Evolutionary conservation across 2,329 filamentous ascomycete species (phyloP), one percentile per base, ranked within the genome.

Genomic region (Colletotrichum lupini): DNA sequence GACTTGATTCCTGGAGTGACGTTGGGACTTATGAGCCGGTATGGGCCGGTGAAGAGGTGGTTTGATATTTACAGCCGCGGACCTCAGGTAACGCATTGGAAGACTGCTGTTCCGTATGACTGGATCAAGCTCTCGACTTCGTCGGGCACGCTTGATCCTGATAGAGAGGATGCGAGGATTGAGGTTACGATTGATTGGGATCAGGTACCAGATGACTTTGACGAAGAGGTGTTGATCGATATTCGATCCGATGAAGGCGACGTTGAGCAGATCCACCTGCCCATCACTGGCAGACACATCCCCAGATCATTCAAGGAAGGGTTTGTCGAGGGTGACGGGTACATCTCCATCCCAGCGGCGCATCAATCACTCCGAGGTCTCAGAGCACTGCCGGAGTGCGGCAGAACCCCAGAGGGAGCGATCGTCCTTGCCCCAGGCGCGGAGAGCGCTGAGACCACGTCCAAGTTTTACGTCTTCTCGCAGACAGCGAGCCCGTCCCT

Each of bases 191-290:
- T 83, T 32, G 78, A 82, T 52, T 83, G 82, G 82, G 22, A 77
- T 1, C 77, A 79, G 5, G 86, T 84, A 0, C 85, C 86, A 0
- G 74, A 75, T 3, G 81, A 81, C 32, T 82, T 82, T 73, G 30
- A 86, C 84, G 3, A 85, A 89, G 1, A 85, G 87, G 68, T 83
- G 4, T 49, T 78, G 0, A 74, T 83, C 1, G 76, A 82, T 19
- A 73, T 84, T 66, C 78, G 52, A 53, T 87, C 77, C 63, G 80
- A 81, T 75, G 78, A 78, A 14, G 79, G 78, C 0, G 80, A 82
- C 66, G 79, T 84, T 71, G 85, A 86, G 72, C 77, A 85, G 61
- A 75, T 80, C 19, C 78, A 79, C 49, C 64, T 80, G 37, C 75
- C 74, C 2, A 75, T 79, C 5, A 75, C 72, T 5, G 76, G 76